Conservation (phyloP, 352 stramenopile species). For the Globisporangium acanthophoron region DNA sequence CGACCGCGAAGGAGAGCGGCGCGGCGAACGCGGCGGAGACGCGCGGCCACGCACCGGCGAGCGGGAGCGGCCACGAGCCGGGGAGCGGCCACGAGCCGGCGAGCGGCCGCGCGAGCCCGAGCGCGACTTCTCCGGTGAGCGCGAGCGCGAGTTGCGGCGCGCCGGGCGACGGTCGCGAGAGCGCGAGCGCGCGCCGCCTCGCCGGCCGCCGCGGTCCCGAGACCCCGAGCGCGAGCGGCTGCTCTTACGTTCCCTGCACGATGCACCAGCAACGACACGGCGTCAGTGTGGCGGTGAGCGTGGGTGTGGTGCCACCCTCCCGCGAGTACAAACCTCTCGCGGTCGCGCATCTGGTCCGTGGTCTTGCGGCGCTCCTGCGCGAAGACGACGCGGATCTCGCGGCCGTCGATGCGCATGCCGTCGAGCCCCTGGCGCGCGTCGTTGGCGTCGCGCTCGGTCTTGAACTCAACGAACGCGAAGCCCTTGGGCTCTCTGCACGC, state of each 20-base stretch:
- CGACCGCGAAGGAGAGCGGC: conserved; percentile 8
- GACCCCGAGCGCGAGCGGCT: conserved; percentile 34
- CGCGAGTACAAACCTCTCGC: conserved; percentile 46
- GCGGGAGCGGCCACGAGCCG: conserved; percentile 15
- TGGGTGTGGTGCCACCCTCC: neutral
- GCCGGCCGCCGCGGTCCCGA: conserved; percentile 18
- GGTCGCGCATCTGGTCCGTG: conserved; percentile 92
- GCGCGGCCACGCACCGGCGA: conserved; percentile 23
- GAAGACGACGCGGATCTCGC: conserved; percentile 93
- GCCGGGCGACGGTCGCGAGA: conserved; percentile 37
- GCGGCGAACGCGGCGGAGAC: conserved; percentile 23
- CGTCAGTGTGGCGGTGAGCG: neutral
- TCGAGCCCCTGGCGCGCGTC: conserved; percentile 91
- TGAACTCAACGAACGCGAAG: conserved; percentile 96
- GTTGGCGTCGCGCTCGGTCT: conserved; percentile 86
- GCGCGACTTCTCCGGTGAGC: conserved; percentile 20
- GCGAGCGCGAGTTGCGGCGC: conserved; percentile 43
- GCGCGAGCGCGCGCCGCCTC: conserved; percentile 25
- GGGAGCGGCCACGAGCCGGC: conserved; percentile 13
- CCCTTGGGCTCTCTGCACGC: conserved; percentile 85
- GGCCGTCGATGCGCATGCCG: conserved; percentile 88
- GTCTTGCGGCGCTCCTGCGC: conserved; percentile 95
- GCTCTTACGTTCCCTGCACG: conserved; percentile 19
- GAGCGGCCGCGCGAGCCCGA: conserved; percentile 8
- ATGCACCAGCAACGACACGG: neutral